phyloP scores from a whole-genome alignment of 1,284 basidiomycete genomes.

The Fereydounia khargensis region DNA sequence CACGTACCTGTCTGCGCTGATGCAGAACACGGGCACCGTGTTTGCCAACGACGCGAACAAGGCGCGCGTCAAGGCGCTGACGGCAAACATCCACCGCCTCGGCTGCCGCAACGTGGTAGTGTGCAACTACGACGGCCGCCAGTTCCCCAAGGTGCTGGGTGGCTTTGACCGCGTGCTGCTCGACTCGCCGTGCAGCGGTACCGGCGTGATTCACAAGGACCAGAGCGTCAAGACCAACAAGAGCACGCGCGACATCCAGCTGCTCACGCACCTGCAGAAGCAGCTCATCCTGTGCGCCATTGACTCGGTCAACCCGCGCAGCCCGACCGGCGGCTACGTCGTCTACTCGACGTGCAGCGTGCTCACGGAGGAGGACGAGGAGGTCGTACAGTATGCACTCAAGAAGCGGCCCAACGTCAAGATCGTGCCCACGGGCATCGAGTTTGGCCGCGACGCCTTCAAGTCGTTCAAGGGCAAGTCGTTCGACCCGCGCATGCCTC shows the following conservation, averaged over 20 bases:
- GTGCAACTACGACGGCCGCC: conserved; percentile 93
- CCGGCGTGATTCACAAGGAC: conserved; percentile 97
- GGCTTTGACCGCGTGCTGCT: conserved; percentile 95
- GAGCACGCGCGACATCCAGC: conserved; percentile 83
- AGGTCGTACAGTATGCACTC: conserved; percentile 96
- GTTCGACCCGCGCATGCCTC: conserved; percentile 73
- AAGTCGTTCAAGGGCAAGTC: conserved; percentile 82
- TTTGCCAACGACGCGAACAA: conserved; percentile 98
- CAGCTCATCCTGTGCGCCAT: conserved; percentile 97
- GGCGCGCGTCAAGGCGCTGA: conserved; percentile 88
- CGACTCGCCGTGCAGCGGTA: conserved; percentile 96
- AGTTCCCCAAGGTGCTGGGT: conserved; percentile 99
- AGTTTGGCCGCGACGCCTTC: conserved; percentile 90
- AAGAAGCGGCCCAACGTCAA: conserved; percentile 92
- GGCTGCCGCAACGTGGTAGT: conserved; percentile 98
- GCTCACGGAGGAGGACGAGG: conserved; percentile 96
- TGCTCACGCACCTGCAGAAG: conserved; percentile 95
- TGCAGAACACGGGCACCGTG: conserved; percentile 96
- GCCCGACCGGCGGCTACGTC: conserved; percentile 86
- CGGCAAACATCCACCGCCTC: conserved; percentile 91
- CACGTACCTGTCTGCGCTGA: conserved; percentile 66
- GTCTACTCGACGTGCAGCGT: conserved; percentile 99
- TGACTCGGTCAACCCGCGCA: conserved; percentile 86
- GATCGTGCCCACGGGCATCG: conserved; percentile 87
- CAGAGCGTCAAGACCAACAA: conserved; percentile 97